Percentiles rank a stretch among this genome's conserved stretches.
phyloP scores from a whole-genome alignment of 2,329 filamentous ascomycete species.

The Ophiocordyceps camponoti-floridani region DNA sequence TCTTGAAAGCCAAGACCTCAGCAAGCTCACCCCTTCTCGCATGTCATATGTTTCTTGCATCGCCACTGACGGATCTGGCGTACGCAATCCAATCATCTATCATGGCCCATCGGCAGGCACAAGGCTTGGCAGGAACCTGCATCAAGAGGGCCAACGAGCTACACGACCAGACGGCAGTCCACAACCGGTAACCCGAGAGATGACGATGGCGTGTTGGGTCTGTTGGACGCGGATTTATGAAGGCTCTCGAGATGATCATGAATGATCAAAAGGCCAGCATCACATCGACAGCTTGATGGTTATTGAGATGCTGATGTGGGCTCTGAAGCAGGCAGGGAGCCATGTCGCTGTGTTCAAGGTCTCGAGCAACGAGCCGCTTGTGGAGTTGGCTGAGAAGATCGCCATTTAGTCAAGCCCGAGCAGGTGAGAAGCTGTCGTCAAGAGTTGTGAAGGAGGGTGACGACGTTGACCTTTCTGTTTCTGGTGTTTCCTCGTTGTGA shows the following conservation, averaged over 20 bases:
- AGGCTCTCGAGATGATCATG: background rate
- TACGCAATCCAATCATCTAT: background rate
- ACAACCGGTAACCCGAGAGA: background rate
- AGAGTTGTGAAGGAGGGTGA: too few species aligned
- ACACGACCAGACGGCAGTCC: background rate
- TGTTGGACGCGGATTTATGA: background rate
- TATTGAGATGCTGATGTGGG: background rate
- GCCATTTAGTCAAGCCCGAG: background rate
- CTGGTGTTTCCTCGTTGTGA: too few species aligned
- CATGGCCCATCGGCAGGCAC: background rate
- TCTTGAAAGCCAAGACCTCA: background rate
- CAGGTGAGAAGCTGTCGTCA: background rate
- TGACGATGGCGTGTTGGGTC: background rate
- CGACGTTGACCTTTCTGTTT: too few species aligned
- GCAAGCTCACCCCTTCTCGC: background rate
- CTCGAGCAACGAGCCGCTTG: background rate
- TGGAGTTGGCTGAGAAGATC: background rate
- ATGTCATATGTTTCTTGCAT: background rate
- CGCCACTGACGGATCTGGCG: background rate
- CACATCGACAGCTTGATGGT: background rate
- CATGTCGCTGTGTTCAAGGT: background rate
- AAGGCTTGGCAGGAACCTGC: background rate
- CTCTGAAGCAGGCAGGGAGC: background rate
- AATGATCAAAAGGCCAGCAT: too few species aligned
- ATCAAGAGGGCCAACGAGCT: background rate